Conservation (phyloP, 1,284 basidiomycete genomes). For the Cutaneotrichosporon cavernicola region DNA sequence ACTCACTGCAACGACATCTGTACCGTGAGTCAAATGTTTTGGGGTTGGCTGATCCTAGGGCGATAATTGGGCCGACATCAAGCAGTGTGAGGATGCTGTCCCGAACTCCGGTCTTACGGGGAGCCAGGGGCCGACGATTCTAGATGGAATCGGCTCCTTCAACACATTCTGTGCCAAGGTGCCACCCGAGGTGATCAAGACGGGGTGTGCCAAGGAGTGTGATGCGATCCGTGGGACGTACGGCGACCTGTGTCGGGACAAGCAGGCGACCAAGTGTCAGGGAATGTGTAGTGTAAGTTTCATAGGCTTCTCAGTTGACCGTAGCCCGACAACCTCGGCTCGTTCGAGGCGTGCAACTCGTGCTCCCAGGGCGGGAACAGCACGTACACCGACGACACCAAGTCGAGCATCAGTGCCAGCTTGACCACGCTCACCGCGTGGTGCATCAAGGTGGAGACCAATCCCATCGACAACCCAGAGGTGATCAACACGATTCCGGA, state of each 20-base stretch:
- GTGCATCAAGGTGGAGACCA: neutral
- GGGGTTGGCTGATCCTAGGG: neutral
- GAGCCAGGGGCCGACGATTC: neutral
- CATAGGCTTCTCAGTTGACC: neutral
- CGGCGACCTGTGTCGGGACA: neutral
- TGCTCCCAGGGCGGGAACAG: neutral
- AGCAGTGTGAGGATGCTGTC: neutral
- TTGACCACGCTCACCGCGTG: neutral
- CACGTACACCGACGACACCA: conserved; percentile 1
- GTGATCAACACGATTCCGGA: neutral
- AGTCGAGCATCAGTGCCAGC: neutral
- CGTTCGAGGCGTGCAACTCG: neutral
- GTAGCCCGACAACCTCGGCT: neutral
- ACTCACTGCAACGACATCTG: neutral
- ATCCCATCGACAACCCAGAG: neutral
- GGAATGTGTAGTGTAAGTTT: conserved; percentile 1
- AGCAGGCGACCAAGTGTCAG: neutral
- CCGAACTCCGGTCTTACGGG: neutral
- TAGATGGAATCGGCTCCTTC: neutral
- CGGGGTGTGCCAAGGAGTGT: neutral
- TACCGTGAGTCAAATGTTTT: neutral
- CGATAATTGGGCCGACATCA: neutral
- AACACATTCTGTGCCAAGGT: neutral
- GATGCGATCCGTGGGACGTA: neutral
- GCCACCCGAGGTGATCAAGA: neutral